These are phyloP conservation scores for Diaporthe vexans DNA, from an alignment of 2,329 filamentous ascomycete genomes.

Conservation along the genomic window DNA sequence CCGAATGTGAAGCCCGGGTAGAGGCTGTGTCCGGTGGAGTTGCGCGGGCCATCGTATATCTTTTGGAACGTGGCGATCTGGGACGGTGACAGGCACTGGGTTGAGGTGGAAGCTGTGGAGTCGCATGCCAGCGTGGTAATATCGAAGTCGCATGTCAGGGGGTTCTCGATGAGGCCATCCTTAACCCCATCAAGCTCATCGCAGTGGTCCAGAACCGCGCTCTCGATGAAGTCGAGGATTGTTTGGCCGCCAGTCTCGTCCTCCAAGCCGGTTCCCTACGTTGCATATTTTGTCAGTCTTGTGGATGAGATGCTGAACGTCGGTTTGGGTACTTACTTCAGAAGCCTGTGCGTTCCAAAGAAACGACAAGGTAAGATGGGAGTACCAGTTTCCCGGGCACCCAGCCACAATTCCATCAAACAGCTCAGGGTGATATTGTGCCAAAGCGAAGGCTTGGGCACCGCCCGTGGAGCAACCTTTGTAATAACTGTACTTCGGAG, in stretches of 20 bases:
- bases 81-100: background rate
- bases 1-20: constrained; percentile 18
- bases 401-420: constrained; percentile 25
- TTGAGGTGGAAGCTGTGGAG: background rate
- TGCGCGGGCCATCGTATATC: constrained; percentile 17
- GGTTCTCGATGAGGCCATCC: constrained; percentile 9
- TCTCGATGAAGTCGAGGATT: background rate
- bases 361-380: constrained; percentile 13
- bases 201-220: background rate
- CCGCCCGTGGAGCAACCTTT: constrained; percentile 11
- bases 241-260: background rate
- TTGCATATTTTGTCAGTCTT: background rate
- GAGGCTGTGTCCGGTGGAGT: constrained; percentile 14
- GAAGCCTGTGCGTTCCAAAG: constrained; percentile 25
- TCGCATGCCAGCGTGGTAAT: constrained; percentile 1
- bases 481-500: constrained; percentile 22
- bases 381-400: constrained; percentile 3
- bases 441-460: constrained; percentile 6
- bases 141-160: constrained; percentile 14
- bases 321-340: background rate
- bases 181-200: constrained; percentile 13
- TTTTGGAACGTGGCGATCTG: constrained; percentile 2
- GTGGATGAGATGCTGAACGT: background rate
- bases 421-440: constrained; percentile 13
- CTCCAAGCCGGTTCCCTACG: background rate